phyloP scores from a whole-genome alignment of 176 grass and related monocot species.

The sorghum (Sorghum bicolor) region Sorghum_bicolor_NCBIv3 NC_012872.2:53499001-53499500 shows the following conservation, averaged over 20 bases:
- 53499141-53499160: constrained; percentile 78
- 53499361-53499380: constrained; percentile 72
- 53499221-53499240: not conserved
- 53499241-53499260: not conserved
- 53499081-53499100: constrained; percentile 80
- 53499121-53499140: constrained; percentile 97
- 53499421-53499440: not conserved
- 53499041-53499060: constrained; percentile 95
- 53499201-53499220: constrained; percentile 21
- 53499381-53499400: constrained; percentile 14
- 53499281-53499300: constrained; percentile 73
- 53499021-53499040: constrained; percentile 81
- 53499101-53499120: constrained; percentile 98
- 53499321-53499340: constrained; percentile 99
- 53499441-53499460: not conserved
- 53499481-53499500: constrained; percentile 17
- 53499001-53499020: not conserved
- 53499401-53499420: constrained; percentile 18
- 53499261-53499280: not conserved
- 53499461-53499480: not conserved
- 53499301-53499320: constrained; percentile 74
- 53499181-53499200: constrained; percentile 35
- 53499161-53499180: constrained; percentile 97
- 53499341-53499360: constrained; percentile 57
- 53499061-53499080: constrained; percentile 79